These are phyloP conservation scores for Sporothrix sp. DNA, from an alignment of 2,329 filamentous ascomycete genomes.

Conservation along the genomic window DNA sequence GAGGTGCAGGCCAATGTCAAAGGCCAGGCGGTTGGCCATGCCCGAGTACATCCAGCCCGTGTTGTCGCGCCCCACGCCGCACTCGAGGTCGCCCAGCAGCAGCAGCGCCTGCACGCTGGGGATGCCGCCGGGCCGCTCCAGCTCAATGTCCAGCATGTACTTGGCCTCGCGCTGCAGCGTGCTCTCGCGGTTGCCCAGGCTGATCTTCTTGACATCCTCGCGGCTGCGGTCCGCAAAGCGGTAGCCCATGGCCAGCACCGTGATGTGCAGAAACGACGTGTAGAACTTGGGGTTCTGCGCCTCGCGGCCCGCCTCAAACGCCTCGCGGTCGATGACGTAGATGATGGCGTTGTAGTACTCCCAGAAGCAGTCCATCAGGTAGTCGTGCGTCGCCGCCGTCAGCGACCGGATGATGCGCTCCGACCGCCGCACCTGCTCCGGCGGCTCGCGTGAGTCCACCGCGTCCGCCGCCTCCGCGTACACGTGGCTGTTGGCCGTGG, in stretches of 20 bases:
- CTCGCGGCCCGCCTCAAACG: conserved; percentile 39
- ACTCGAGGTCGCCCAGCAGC: conserved; percentile 43
- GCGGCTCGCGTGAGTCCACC: conserved; percentile 29
- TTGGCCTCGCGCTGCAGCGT: conserved; percentile 45
- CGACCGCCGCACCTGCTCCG: conserved; percentile 37
- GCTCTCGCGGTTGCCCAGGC: conserved; percentile 38
- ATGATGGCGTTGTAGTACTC: conserved; percentile 40
- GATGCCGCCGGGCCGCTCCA: conserved; percentile 42
- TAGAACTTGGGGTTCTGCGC: conserved; percentile 39
- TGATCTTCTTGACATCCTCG: conserved; percentile 38
- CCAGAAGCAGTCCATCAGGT: conserved; percentile 44
- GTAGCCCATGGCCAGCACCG: conserved; percentile 42
- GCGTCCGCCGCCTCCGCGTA: conserved; percentile 32
- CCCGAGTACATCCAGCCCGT: conserved; percentile 45
- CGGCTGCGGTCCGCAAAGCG: conserved; percentile 39
- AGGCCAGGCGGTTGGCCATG: conserved; percentile 36
- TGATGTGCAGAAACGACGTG: conserved; percentile 42
- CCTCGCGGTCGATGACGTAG: conserved; percentile 38
- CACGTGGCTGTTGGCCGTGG: conserved; percentile 44
- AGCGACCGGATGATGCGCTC: conserved; percentile 39
- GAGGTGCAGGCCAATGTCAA: conserved; percentile 41
- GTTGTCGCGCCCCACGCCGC: conserved; percentile 43
- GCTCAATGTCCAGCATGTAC: conserved; percentile 42
- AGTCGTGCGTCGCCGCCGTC: conserved; percentile 38
- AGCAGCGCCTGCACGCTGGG: conserved; percentile 43